Conservation (phyloP, 176 grass and related monocot genomes). For the Phragmites australis region DNA sequence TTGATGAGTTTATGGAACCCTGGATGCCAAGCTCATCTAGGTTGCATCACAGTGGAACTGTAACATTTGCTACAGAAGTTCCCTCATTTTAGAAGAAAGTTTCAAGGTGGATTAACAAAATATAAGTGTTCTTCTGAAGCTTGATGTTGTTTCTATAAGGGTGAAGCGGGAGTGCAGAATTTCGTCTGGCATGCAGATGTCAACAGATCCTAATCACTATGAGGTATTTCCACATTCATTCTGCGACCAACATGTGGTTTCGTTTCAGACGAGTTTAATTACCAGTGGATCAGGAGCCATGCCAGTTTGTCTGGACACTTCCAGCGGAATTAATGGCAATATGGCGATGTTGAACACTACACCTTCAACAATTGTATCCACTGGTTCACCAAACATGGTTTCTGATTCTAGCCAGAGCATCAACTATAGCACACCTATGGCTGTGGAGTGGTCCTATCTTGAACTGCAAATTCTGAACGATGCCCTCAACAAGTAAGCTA, state of each 20-base stretch:
- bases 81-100: slow-evolving; percentile 37
- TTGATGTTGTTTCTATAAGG: slow-evolving; percentile 34
- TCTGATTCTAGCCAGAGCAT: slow-evolving; percentile 55
- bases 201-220: slow-evolving; percentile 69
- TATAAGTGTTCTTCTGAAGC: slow-evolving; percentile 28
- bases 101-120: slow-evolving; percentile 28
- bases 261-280: slow-evolving; percentile 68
- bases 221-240: slow-evolving; percentile 67
- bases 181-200: slow-evolving; percentile 67
- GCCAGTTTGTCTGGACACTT: slow-evolving; percentile 53
- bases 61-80: slow-evolving; percentile 41
- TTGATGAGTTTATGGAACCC: slow-evolving; percentile 41
- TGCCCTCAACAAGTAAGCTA: slow-evolving; percentile 69
- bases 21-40: slow-evolving; percentile 29
- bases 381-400: slow-evolving; percentile 54
- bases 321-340: slow-evolving; percentile 50
- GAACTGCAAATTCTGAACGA: slow-evolving; percentile 75
- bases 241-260: slow-evolving; percentile 83
- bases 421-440: slow-evolving; percentile 59
- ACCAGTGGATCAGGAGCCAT: slow-evolving; percentile 47
- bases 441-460: slow-evolving; percentile 69
- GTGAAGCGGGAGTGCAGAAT: slow-evolving; percentile 22
- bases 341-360: slow-evolving; percentile 53
- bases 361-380: slow-evolving; percentile 61
- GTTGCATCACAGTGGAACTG: slow-evolving; percentile 1